Percentiles rank a stretch among this genome's conserved stretches.
Evolutionary conservation across 208 protist species (phyloP).

Genomic region (Angomonas desouzai): DNA sequence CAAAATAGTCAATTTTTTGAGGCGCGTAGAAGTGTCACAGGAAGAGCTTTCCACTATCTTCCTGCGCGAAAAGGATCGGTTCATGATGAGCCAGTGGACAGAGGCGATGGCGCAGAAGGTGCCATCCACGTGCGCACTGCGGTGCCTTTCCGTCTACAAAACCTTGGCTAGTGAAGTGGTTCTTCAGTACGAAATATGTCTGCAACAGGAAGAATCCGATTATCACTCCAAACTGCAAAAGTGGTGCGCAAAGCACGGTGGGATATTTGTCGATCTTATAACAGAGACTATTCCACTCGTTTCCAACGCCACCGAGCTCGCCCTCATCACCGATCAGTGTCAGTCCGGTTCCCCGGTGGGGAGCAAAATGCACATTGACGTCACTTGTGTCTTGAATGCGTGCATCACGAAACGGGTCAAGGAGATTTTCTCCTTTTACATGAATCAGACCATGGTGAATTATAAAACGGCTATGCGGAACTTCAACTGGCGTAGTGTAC

Average conservation of each 20-base stretch:
- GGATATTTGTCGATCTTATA: slow-evolving; percentile 39
- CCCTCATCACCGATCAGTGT: slow-evolving; percentile 72
- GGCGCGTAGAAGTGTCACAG: slow-evolving; percentile 37
- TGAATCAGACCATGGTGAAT: slow-evolving; percentile 39
- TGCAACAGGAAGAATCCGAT: slow-evolving; percentile 23
- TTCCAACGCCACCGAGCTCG: slow-evolving; percentile 73
- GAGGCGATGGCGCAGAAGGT: slow-evolving; percentile 39
- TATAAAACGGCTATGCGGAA: slow-evolving; percentile 64
- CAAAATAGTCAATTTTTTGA: slow-evolving; percentile 59
- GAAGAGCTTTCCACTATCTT: slow-evolving; percentile 44
- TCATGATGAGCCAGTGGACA: slow-evolving; percentile 33
- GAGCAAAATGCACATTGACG: slow-evolving; percentile 48
- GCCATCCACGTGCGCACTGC: slow-evolving; percentile 57
- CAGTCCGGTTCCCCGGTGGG: slow-evolving; percentile 27
- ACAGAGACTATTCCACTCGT: slow-evolving; percentile 36
- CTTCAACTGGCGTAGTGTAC: slow-evolving; percentile 34
- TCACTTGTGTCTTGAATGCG: slow-evolving; percentile 39
- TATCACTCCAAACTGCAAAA: slow-evolving; percentile 21
- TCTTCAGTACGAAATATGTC: slow-evolving; percentile 73
- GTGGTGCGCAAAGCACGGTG: slow-evolving; percentile 58
- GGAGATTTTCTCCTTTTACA: slow-evolving; percentile 53
- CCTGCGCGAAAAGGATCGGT: slow-evolving; percentile 38
- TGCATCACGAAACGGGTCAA: slow-evolving; percentile 44
- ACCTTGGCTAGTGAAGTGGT: slow-evolving; percentile 70
- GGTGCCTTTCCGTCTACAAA: slow-evolving; percentile 68